Percentiles rank a stretch among this genome's conserved stretches.
Evolutionary conservation across 177 flowering plant species (phyloP).

Genomic region (Tripterygium wilfordii): DNA sequence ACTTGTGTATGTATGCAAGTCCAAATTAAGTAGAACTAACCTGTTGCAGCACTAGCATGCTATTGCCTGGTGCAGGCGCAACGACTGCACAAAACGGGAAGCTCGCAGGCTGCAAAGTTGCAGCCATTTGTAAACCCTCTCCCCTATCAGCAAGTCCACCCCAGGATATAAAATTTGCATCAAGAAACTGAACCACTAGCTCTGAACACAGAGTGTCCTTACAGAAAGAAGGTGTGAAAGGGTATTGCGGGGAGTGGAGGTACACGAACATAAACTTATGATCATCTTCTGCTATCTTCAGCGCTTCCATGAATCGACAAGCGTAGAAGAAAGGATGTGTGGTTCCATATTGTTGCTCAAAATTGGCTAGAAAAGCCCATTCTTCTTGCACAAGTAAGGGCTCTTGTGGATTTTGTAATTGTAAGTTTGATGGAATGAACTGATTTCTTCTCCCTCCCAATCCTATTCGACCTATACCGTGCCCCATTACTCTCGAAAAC

Average conservation of each 20-base stretch:
- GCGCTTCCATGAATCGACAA: slow-evolving; percentile 43
- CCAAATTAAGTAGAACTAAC: slow-evolving; percentile 25
- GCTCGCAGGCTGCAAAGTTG: slow-evolving; percentile 29
- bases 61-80: slow-evolving; percentile 43
- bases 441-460: slow-evolving; percentile 28
- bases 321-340: slow-evolving; percentile 64
- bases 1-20: background rate
- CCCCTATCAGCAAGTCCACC: slow-evolving; percentile 47
- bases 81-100: slow-evolving; percentile 69
- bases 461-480: slow-evolving; percentile 25
- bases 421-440: slow-evolving; percentile 11
- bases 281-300: slow-evolving; percentile 56
- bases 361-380: slow-evolving; percentile 43
- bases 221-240: slow-evolving; percentile 56
- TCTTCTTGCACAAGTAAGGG: slow-evolving; percentile 27
- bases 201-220: slow-evolving; percentile 55
- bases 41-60: slow-evolving; percentile 58
- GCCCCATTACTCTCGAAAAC: slow-evolving; percentile 49
- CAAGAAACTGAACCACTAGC: slow-evolving; percentile 57
- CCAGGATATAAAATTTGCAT: slow-evolving; percentile 75
- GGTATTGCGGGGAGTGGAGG: slow-evolving; percentile 66
- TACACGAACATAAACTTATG: slow-evolving; percentile 64
- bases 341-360: slow-evolving; percentile 58
- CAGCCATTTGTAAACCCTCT: slow-evolving; percentile 55
- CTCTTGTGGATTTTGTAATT: slow-evolving; percentile 20